Conservation (phyloP, 441 rosid species). For the Populus hybrid region DNA sequence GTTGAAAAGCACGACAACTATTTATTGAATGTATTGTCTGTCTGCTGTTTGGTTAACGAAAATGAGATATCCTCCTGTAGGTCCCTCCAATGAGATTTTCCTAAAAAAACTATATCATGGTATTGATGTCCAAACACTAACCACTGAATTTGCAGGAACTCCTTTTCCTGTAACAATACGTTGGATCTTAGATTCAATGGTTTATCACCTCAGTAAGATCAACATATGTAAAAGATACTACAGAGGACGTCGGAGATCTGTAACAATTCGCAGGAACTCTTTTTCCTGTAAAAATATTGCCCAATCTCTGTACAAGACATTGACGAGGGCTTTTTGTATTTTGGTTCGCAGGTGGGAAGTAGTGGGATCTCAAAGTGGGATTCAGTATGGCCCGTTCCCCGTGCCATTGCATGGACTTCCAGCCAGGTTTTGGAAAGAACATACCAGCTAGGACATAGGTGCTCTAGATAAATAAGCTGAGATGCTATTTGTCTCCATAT, state of each 20-base stretch:
- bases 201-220: neutral
- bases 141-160: neutral
- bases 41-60: neutral
- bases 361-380: constrained; percentile 49
- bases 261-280: too few species aligned
- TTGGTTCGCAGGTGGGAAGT: constrained; percentile 64
- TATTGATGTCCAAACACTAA: neutral
- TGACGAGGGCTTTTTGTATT: constrained; percentile 10
- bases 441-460: constrained; percentile 14
- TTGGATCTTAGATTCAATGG: neutral
- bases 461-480: constrained; percentile 4
- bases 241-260: neutral
- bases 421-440: constrained; percentile 59
- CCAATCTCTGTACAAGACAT: neutral
- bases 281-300: neutral
- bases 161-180: neutral
- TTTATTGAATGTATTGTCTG: neutral
- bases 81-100: constrained; percentile 5
- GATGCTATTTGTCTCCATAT: constrained; percentile 4
- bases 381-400: constrained; percentile 73
- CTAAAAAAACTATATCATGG: neutral
- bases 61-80: neutral
- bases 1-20: neutral
- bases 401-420: constrained; percentile 70
- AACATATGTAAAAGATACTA: neutral